Conservation (phyloP, 257 asterid species). For the Forsythia viridissima region DNA sequence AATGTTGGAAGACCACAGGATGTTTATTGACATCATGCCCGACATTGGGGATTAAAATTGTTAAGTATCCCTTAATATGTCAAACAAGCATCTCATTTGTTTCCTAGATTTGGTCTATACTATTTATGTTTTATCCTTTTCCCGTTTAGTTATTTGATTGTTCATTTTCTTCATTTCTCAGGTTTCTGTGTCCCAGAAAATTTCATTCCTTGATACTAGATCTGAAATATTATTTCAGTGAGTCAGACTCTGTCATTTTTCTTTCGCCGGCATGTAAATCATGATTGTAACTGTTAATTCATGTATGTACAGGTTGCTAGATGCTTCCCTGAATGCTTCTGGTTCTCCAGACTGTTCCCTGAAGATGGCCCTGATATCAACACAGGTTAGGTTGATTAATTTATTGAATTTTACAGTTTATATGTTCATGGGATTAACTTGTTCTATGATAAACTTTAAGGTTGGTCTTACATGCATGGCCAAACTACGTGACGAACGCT, state of each 20-base stretch:
- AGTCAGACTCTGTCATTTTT: slow-evolving; percentile 31
- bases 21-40: not conserved
- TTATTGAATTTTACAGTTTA: not conserved
- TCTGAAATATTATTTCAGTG: slow-evolving; percentile 86
- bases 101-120: slow-evolving; percentile 12
- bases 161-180: slow-evolving; percentile 30
- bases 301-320: slow-evolving; percentile 63
- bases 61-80: slow-evolving; percentile 12
- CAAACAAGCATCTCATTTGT: slow-evolving; percentile 1
- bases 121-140: slow-evolving; percentile 8
- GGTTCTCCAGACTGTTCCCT: slow-evolving; percentile 87
- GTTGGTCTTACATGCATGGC: slow-evolving; percentile 99
- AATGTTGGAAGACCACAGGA: not conserved
- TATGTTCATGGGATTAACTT: slow-evolving; percentile 19
- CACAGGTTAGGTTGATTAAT: slow-evolving; percentile 59
- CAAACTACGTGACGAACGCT: slow-evolving; percentile 85
- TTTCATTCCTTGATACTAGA: slow-evolving; percentile 65
- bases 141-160: slow-evolving; percentile 17
- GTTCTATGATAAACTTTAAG: slow-evolving; percentile 41
- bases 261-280: not conserved
- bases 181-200: slow-evolving; percentile 83
- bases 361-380: slow-evolving; percentile 83
- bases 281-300: slow-evolving; percentile 21
- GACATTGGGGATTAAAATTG: not conserved
- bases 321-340: slow-evolving; percentile 76